Base-by-base conservation (phyloP, 1,284 basidiomycete species). In the Nidula niveotomentosa region DNA sequence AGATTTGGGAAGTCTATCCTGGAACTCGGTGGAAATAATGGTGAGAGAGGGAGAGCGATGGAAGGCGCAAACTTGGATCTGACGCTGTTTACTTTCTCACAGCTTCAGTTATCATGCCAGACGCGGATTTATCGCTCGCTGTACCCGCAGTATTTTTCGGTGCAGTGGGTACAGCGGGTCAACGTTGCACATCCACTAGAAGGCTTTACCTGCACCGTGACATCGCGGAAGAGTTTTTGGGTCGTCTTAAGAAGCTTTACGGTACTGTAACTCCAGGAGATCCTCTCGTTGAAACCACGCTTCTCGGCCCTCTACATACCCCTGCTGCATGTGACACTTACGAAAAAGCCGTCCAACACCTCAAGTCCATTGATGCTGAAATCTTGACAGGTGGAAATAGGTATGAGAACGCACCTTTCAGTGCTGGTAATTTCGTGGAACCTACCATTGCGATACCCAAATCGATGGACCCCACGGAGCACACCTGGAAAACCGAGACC, bases 11-110 rank as follows among this genome's bases (percentile, higher is more conserved):
- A 96, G 76, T 78, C 86, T 36, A 84, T 96, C 41, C 80, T 98
- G 35, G 96, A 98, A 69, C 79, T 98, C 8, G 95, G 95, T n/a
- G 96, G 96, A 37, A 98, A 98, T 75, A 97, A 97, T 66, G 90
- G 89, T 90, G 66, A 36, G 69, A 50, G 46, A 55, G 52, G 52
- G 30, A 30, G 30, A 5, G 30, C 30, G 30, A 30, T 30, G 30
- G 30, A 30, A 30, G 30, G 30, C 30, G 30, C 30, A 30, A 30
- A 30, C 30, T 30, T 30, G 30, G 30, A 50, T 45, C 51, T 51
- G 18, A 47, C 23, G 46, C 12, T 15, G 39, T 41, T 41, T 51
- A 56, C 37, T 53, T 58, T 53, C 53, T 58, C 63, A 55, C 63
- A 91, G 94, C 94, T 55, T 87, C 93, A 39, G 89, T 97, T 63